Percentiles rank a stretch among this genome's conserved stretches.
These are phyloP conservation scores for Rosa persica DNA, from an alignment of 306 rosid genomes.

Conservation along the genomic window DNA sequence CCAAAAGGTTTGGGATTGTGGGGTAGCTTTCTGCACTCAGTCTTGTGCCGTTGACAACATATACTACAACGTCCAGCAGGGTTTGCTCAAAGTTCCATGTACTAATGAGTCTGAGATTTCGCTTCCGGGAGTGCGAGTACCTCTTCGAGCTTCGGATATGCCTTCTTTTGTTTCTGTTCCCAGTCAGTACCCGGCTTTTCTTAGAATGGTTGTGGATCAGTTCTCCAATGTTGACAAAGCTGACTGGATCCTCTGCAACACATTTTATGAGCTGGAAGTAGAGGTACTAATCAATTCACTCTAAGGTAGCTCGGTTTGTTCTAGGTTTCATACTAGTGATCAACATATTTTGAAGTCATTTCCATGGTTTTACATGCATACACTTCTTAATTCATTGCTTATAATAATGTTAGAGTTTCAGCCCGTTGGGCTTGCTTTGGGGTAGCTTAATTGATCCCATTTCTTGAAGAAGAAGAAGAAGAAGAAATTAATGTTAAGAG, in stretches of 20 bases:
- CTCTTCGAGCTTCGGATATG: conserved; percentile 24
- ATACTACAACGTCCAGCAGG: conserved; percentile 25
- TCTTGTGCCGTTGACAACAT: conserved; percentile 28
- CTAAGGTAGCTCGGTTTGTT: neutral
- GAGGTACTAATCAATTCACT: conserved; percentile 17
- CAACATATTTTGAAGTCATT: neutral
- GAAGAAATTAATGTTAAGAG: too few relatives aligned
- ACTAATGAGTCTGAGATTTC: conserved; percentile 7
- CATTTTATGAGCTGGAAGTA: conserved; percentile 31
- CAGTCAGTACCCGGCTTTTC: neutral
- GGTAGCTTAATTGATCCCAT: too few relatives aligned
- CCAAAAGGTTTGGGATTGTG: conserved; percentile 31
- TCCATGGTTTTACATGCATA: neutral
- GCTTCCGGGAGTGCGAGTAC: conserved; percentile 27
- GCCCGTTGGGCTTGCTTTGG: too few relatives aligned
- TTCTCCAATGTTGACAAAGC: conserved; percentile 40
- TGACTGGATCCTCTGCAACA: conserved; percentile 41
- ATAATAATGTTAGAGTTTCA: too few relatives aligned
- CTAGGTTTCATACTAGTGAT: neutral
- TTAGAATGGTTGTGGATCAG: conserved; percentile 20
- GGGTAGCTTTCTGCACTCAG: conserved; percentile 37
- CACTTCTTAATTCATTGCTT: too few relatives aligned
- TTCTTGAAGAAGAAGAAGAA: too few relatives aligned
- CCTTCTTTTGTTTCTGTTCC: conserved; percentile 35
- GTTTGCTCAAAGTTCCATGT: conserved; percentile 15